Conservation (phyloP, 2,329 filamentous ascomycete species). For the Exophiala xenobiotica region DNA sequence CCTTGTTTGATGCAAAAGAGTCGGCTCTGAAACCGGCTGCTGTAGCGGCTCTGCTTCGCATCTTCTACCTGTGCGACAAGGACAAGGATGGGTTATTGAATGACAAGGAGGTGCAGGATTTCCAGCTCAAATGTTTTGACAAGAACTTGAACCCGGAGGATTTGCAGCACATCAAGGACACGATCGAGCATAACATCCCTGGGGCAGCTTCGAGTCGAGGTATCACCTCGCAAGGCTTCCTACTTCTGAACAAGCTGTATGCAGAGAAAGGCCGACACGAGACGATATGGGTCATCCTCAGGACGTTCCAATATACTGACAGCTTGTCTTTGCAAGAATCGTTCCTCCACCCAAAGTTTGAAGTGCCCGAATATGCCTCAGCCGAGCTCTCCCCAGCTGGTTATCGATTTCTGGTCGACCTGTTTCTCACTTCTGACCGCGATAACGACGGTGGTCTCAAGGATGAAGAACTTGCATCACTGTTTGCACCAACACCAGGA, state of each 20-base stretch:
- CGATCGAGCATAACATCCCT: conserved; percentile 69
- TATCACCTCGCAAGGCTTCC: conserved; percentile 78
- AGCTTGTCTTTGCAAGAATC: conserved; percentile 87
- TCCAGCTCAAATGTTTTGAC: conserved; percentile 89
- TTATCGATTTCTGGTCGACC: conserved; percentile 95
- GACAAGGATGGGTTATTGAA: conserved; percentile 92
- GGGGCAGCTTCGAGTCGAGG: conserved; percentile 65
- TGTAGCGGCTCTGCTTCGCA: conserved; percentile 77
- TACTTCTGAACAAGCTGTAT: conserved; percentile 91
- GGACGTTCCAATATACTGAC: conserved; percentile 95
- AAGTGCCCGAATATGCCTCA: conserved; percentile 87
- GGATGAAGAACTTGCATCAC: conserved; percentile 74
- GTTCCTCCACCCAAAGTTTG: conserved; percentile 90
- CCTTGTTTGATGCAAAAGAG: conserved; percentile 95
- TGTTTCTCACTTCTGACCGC: conserved; percentile 93
- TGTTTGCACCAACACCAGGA: conserved; percentile 92
- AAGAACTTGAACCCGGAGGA: conserved; percentile 80
- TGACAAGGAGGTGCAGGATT: conserved; percentile 85
- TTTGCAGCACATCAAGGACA: conserved; percentile 84
- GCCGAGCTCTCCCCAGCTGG: conserved; percentile 91
- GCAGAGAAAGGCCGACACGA: conserved; percentile 97
- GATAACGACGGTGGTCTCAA: conserved; percentile 96
- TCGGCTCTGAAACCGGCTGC: conserved; percentile 82
- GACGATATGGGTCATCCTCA: conserved; percentile 95
- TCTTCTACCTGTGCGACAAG: conserved; percentile 95